These are phyloP conservation scores for Globisporangium solare DNA, from an alignment of 352 stramenopile species.

Conservation along the genomic window DNA sequence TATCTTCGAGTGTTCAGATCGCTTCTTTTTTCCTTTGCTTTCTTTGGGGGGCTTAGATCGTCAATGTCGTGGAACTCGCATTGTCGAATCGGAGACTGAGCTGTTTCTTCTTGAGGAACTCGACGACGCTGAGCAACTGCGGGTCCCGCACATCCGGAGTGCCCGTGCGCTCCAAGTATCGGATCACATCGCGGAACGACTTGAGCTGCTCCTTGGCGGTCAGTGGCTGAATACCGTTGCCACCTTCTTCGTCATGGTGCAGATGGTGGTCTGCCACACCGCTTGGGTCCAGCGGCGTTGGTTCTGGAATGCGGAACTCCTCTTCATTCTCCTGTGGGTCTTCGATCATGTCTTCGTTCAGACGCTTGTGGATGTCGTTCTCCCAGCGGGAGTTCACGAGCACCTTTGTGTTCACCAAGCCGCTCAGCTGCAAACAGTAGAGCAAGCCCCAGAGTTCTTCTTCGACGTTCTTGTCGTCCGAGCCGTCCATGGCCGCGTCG, in stretches of 20 bases:
- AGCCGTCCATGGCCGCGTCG: conserved; percentile 42
- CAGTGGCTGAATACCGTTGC: conserved; percentile 23
- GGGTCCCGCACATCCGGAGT: conserved; percentile 58
- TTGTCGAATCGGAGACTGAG: conserved; percentile 84
- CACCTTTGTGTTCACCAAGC: conserved; percentile 84
- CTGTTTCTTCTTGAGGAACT: conserved; percentile 88
- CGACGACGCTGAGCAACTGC: conserved; percentile 72
- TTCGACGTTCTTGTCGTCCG: conserved; percentile 83
- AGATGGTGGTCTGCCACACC: conserved; percentile 16
- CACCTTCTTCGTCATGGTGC: conserved; percentile 28
- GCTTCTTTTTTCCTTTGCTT: too few relatives aligned
- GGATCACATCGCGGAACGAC: conserved; percentile 82
- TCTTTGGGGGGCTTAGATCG: conserved; percentile 61
- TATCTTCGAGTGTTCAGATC: too few relatives aligned
- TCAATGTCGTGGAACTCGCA: conserved; percentile 75
- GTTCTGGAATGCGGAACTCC: conserved; percentile 75
- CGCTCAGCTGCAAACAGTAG: conserved; percentile 82
- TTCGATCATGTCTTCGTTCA: conserved; percentile 88
- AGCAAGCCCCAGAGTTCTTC: conserved; percentile 83
- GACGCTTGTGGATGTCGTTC: conserved; percentile 86
- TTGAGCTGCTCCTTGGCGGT: conserved; percentile 81
- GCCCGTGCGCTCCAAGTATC: conserved; percentile 75
- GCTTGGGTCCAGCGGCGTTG: conserved; percentile 24
- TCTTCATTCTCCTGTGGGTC: conserved; percentile 77
- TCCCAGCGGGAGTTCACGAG: conserved; percentile 87